Evolutionary conservation across 768 basidiomycete species (phyloP), one percentile per base, ranked within the genome.

Genomic region (Lentinula raphanica): DNA sequence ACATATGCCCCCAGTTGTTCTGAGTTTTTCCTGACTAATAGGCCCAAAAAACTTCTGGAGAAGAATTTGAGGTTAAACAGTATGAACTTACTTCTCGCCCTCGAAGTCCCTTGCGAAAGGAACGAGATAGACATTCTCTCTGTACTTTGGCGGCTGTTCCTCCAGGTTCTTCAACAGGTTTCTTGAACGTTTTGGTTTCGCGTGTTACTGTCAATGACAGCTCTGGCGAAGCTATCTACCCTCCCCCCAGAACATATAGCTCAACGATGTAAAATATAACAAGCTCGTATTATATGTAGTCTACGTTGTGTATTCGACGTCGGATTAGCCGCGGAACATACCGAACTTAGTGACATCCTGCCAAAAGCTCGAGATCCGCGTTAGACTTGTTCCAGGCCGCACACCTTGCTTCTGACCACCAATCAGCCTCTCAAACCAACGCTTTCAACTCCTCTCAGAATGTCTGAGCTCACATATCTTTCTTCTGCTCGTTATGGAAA

Each of bases 401-500:
- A 35, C 9, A 17, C 29, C 29, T 25, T 28, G 5, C 29, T 29
- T 21, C 49, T 28, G n/a, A n/a, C n/a, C n/a, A n/a, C n/a, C n/a
- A n/a, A n/a, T n/a, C n/a, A n/a, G n/a, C n/a, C n/a, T 29, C 17
- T 29, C 31, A 28, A n/a, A 8, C 17, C 31, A 25, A 17, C 36
- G n/a, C 32, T 6, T 54, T 11, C 25, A 27, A 19, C 32, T 42
- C 28, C 3, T 27, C 19, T 36, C 29, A 36, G 17, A 56, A 59
- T 59, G 59, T 29, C 59, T n/a, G 51, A 56, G 6, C 58, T 62
- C 38, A 50, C 61, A 38, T 60, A 51, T 51, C 53, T 84, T 56
- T 68, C 74, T 2, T 65, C 69, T 19, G 87, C 90, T 1, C 82
- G 84, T 25, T 92, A 94, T 65, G 94, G 94, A 11, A 98, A 98